Evolutionary conservation across 139 green algal genomes (phyloP).

Genomic region (Penium margaritaceum): DNA sequence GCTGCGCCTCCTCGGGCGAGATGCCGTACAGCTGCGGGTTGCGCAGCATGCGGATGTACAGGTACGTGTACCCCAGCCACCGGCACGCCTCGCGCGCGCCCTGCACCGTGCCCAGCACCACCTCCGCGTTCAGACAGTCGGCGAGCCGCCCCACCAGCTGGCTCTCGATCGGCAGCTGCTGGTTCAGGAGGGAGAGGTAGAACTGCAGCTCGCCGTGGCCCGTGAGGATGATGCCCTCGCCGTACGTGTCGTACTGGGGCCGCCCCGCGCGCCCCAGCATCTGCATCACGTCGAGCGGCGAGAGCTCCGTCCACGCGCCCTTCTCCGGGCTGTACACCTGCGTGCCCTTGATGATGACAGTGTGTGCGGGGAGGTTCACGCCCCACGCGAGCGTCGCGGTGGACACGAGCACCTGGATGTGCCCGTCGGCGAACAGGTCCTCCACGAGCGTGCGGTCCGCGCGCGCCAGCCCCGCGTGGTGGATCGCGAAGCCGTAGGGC

Average conservation of each 20-base stretch:
- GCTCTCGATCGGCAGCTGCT: conserved; percentile 94
- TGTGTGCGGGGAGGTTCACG: conserved; percentile 97
- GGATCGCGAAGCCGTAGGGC: conserved; percentile 91
- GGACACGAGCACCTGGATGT: conserved; percentile 89
- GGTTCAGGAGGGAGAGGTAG: conserved; percentile 95
- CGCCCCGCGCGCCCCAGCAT: conserved; percentile 94
- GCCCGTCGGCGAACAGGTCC: conserved; percentile 91
- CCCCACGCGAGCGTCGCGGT: conserved; percentile 96
- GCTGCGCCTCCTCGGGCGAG: conserved; percentile 62
- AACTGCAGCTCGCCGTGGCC: conserved; percentile 87
- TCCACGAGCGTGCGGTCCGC: conserved; percentile 90
- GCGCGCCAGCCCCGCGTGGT: conserved; percentile 90
- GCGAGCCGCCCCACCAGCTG: conserved; percentile 79
- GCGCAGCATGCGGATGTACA: conserved; percentile 92
- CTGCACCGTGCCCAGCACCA: conserved; percentile 76
- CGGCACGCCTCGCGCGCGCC: conserved; percentile 33
- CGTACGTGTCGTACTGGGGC: conserved; percentile 90
- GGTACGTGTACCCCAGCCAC: conserved; percentile 68
- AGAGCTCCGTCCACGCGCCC: conserved; percentile 81
- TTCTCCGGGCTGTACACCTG: conserved; percentile 93
- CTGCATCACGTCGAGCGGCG: conserved; percentile 94
- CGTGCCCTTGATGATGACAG: conserved; percentile 98
- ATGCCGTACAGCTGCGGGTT: conserved; percentile 87
- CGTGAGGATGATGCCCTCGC: conserved; percentile 95
- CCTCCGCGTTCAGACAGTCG: conserved; percentile 93